Evolutionary conservation across 805 yeast species (phyloP).

Genomic region (Yarrowia sp.): DNA sequence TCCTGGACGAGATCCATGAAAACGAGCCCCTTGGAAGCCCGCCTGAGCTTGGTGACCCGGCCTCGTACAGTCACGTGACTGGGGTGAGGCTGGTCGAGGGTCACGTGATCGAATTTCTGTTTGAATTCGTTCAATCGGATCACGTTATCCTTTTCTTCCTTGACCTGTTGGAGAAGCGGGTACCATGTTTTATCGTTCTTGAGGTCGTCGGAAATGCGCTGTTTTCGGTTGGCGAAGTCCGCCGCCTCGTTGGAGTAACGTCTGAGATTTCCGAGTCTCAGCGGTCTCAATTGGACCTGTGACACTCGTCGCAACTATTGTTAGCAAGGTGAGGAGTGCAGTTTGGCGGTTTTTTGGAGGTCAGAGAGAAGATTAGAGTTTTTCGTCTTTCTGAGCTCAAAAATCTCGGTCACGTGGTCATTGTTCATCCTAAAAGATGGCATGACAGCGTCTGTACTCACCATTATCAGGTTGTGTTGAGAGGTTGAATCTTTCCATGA

Average conservation of each 20-base stretch:
- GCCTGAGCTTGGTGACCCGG: conserved; percentile 62
- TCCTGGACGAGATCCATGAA: conserved; percentile 77
- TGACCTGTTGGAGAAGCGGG: conserved; percentile 39
- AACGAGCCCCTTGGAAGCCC: conserved; percentile 70
- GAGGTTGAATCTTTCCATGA: too few species aligned
- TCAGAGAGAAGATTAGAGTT: conserved; percentile 38
- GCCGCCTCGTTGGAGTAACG: conserved; percentile 29
- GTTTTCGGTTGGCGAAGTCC: conserved; percentile 41
- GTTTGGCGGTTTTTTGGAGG: neutral
- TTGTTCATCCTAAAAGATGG: neutral
- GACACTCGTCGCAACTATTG: conserved; percentile 15
- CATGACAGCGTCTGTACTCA: neutral
- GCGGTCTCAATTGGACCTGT: neutral
- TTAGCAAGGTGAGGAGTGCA: neutral
- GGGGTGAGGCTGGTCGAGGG: conserved; percentile 5
- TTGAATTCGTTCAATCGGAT: conserved; percentile 40
- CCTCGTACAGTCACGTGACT: conserved; percentile 57
- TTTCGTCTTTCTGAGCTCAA: conserved; percentile 1
- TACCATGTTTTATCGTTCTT: conserved; percentile 19
- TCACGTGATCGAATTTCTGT: conserved; percentile 7
- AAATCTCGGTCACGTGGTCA: conserved; percentile 20
- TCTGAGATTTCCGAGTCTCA: neutral
- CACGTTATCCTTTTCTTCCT: neutral
- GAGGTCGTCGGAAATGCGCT: conserved; percentile 9
- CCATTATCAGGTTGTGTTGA: conserved; percentile 13